Conservation (phyloP, 352 stramenopile species). For the Peronospora tabacina region DNA sequence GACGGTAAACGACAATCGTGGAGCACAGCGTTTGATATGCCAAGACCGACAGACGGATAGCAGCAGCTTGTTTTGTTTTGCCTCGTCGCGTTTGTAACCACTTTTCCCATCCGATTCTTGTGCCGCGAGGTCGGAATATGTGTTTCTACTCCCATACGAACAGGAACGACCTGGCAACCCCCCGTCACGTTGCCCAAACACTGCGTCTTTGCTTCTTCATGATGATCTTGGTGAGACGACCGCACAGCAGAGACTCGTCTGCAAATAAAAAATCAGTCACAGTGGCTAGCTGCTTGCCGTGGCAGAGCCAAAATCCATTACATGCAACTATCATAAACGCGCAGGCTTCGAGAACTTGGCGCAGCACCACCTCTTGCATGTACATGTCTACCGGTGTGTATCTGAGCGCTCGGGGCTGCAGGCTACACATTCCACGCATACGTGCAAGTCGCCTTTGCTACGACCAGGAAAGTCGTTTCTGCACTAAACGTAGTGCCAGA, state of each 20-base stretch:
- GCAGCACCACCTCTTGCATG: not conserved
- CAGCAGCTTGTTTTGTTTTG: conserved; percentile 11
- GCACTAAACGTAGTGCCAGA: not conserved
- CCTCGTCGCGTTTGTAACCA: conserved; percentile 26
- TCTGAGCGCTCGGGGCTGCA: not conserved
- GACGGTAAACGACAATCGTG: conserved; percentile 11
- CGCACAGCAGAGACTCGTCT: conserved; percentile 1
- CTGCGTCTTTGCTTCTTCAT: conserved; percentile 1
- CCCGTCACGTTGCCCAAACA: not conserved
- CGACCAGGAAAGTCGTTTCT: not conserved
- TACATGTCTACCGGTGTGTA: not conserved
- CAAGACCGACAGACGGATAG: conserved; percentile 5
- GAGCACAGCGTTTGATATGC: conserved; percentile 3
- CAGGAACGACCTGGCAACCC: not conserved
- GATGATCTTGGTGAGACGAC: conserved; percentile 25
- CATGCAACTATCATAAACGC: no score
- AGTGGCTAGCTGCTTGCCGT: conserved; percentile 14
- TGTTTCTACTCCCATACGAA: not conserved
- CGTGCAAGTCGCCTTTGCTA: not conserved
- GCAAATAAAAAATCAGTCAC: conserved; percentile 17
- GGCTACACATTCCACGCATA: not conserved
- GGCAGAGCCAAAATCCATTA: not conserved
- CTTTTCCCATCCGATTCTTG: conserved; percentile 17
- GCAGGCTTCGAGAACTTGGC: no score
- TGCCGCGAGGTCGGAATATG: conserved; percentile 21